These are phyloP conservation scores for Gossypium schwendimanii DNA, from an alignment of 441 rosid genomes.

Conservation along the genomic window DNA sequence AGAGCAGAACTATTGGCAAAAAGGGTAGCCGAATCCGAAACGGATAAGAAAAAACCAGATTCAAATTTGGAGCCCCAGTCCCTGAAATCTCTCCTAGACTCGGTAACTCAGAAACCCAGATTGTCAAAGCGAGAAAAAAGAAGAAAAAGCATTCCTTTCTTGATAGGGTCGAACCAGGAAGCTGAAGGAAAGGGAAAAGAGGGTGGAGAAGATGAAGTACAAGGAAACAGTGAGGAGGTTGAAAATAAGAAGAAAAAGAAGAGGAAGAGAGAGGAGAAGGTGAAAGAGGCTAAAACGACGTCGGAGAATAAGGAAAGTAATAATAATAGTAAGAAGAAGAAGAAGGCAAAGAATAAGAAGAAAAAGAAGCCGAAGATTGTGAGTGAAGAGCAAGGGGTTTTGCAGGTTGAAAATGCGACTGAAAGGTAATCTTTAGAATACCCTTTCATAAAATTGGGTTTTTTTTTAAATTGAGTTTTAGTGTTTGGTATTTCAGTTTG, in stretches of 20 bases:
- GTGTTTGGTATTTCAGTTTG: not conserved
- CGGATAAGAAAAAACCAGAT: conserved; percentile 8
- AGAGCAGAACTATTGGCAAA: conserved; percentile 35
- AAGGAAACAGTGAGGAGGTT: conserved; percentile 8
- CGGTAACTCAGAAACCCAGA: conserved; percentile 50
- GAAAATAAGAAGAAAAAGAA: conserved; percentile 14
- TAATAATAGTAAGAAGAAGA: conserved; percentile 19
- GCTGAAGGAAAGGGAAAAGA: conserved; percentile 12
- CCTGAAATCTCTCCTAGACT: conserved; percentile 45
- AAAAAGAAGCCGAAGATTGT: not conserved
- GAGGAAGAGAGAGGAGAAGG: conserved; percentile 27
- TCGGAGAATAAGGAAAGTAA: conserved; percentile 29
- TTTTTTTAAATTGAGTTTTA: not conserved
- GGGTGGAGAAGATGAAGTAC: conserved; percentile 11
- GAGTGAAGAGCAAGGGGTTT: conserved; percentile 13
- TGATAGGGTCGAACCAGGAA: conserved; percentile 13
- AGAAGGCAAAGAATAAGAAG: not conserved
- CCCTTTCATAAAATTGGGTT: not conserved
- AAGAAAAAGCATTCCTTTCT: conserved; percentile 29
- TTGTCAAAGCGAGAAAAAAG: conserved; percentile 75
- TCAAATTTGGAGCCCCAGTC: conserved; percentile 34
- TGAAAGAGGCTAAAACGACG: conserved; percentile 30
- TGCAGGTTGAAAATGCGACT: conserved; percentile 20
- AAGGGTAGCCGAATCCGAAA: conserved; percentile 17
- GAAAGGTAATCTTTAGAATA: conserved; percentile 33